Percentiles rank a stretch among this genome's conserved stretches.
Evolutionary conservation across 1,284 basidiomycete genomes (phyloP).

Genomic region (Erythrobasidium hasegawianum): DNA sequence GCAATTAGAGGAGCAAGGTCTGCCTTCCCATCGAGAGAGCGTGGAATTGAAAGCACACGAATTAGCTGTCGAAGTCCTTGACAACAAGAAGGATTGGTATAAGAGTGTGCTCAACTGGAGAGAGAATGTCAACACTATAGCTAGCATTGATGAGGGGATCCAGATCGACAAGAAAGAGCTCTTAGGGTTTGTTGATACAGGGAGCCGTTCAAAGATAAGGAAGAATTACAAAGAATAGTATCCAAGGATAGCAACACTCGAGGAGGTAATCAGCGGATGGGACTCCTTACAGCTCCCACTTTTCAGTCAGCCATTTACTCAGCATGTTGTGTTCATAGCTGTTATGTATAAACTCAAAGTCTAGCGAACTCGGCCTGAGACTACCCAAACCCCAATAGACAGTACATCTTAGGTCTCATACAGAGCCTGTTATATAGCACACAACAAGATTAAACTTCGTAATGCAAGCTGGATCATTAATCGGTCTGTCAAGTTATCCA

Average conservation of each 20-base stretch:
- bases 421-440: too few relatives aligned
- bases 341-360: not conserved
- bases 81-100: conserved; percentile 1
- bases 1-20: not conserved
- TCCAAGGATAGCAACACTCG: too few relatives aligned
- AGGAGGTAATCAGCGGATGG: too few relatives aligned
- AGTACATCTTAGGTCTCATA: too few relatives aligned
- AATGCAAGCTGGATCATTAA: too few relatives aligned
- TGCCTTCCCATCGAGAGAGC: not conserved
- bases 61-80: not conserved
- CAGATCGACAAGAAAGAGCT: not conserved
- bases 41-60: conserved; percentile 13
- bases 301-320: not conserved
- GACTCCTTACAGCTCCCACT: too few relatives aligned
- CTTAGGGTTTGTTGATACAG: not conserved
- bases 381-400: not conserved
- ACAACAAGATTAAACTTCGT: not conserved
- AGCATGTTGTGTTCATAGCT: not conserved
- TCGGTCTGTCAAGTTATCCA: not conserved
- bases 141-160: conserved; percentile 3
- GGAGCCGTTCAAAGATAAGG: not conserved
- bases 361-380: not conserved
- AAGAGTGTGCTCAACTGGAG: not conserved
- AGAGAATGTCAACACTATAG: not conserved
- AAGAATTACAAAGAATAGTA: conserved; percentile 26